Conservation (phyloP, 768 basidiomycete species). For the Mycena pura region DNA sequence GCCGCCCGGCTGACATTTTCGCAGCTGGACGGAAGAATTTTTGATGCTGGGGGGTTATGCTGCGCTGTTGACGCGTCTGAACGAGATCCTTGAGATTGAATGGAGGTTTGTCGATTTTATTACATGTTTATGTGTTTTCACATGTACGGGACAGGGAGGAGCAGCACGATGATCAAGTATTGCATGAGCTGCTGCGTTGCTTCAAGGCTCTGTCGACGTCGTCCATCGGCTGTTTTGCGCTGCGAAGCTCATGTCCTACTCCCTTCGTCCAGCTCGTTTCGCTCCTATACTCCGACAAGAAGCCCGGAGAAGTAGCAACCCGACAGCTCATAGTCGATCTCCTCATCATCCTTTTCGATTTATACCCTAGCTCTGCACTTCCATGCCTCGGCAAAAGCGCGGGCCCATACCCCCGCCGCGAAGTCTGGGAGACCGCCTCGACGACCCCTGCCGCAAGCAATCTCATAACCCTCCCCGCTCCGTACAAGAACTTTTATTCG, state of each 20-base stretch:
- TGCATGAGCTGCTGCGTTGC: constrained; percentile 91
- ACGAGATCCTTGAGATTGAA: constrained; percentile 93
- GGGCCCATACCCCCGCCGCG: constrained; percentile 47
- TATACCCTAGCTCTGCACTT: constrained; percentile 79
- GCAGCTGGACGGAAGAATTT: constrained; percentile 91
- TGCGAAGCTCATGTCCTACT: constrained; percentile 87
- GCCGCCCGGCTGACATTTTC: not conserved
- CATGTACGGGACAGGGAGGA: constrained; percentile 70
- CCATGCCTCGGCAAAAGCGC: constrained; percentile 56
- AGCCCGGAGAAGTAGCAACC: constrained; percentile 91
- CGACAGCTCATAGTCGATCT: constrained; percentile 92
- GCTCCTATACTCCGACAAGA: constrained; percentile 95
- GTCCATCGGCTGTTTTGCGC: constrained; percentile 85
- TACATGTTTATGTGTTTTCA: constrained; percentile 13
- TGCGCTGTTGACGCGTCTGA: constrained; percentile 80
- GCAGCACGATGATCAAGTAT: constrained; percentile 94
- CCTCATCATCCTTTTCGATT: constrained; percentile 84
- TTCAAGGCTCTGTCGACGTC: constrained; percentile 94
- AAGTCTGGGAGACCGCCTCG: constrained; percentile 64
- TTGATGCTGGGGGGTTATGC: constrained; percentile 85
- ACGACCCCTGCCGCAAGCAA: constrained; percentile 49
- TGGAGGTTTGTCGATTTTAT: constrained; percentile 71
- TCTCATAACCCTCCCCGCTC: constrained; percentile 70
- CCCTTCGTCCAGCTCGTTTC: constrained; percentile 86
- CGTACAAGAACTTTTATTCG: constrained; percentile 76